These are phyloP conservation scores for Penicillium sp. DNA, from an alignment of 2,329 filamentous ascomycete genomes.

Conservation along the genomic window DNA sequence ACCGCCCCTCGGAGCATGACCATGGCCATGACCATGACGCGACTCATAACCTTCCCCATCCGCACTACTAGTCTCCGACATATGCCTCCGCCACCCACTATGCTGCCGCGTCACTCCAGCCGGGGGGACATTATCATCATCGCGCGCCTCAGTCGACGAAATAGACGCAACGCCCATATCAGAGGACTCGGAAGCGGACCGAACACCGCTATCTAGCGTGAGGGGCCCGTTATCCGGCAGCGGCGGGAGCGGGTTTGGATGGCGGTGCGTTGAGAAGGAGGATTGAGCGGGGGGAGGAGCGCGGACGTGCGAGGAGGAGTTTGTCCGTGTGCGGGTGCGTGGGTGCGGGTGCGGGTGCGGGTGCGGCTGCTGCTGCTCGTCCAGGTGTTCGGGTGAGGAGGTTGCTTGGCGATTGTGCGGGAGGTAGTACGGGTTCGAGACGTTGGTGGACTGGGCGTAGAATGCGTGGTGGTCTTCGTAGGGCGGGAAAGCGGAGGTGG, in stretches of 20 bases:
- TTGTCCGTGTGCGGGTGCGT: slow-evolving; percentile 20
- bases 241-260: slow-evolving; percentile 36
- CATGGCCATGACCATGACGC: not conserved
- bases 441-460: slow-evolving; percentile 15
- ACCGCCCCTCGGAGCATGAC: not conserved
- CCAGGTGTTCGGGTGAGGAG: slow-evolving; percentile 17
- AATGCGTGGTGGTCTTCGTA: slow-evolving; percentile 33
- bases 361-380: slow-evolving; percentile 13
- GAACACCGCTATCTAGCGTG: slow-evolving; percentile 9
- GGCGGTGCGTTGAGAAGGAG: slow-evolving; percentile 29
- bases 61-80: slow-evolving; percentile 19
- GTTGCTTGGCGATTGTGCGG: slow-evolving; percentile 17
- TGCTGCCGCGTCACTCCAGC: slow-evolving; percentile 15
- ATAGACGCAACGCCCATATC: slow-evolving; percentile 30
- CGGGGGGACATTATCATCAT: slow-evolving; percentile 5
- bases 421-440: slow-evolving; percentile 29
- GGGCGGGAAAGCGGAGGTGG: slow-evolving; percentile 29
- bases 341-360: not conserved
- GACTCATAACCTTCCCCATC: slow-evolving; percentile 10
- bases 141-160: slow-evolving; percentile 15
- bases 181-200: slow-evolving; percentile 22
- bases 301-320: slow-evolving; percentile 22
- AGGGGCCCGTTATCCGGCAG: slow-evolving; percentile 33
- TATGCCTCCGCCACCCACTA: slow-evolving; percentile 36
- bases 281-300: slow-evolving; percentile 25